phyloP scores from a whole-genome alignment of 176 grass and related monocot species.

The Musa schizocarpa region DNA sequence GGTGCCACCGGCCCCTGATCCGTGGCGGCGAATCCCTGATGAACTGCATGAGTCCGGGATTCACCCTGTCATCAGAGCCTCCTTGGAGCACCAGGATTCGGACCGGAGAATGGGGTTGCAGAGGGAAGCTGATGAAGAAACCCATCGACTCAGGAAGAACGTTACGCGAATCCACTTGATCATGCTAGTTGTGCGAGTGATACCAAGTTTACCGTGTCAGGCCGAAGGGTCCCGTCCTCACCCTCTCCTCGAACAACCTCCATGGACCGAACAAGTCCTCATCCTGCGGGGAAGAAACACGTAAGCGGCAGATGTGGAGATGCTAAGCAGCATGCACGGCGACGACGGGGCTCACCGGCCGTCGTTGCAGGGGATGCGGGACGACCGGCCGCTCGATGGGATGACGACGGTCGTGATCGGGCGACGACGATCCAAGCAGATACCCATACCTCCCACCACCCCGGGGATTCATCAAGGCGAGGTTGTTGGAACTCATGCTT shows the following conservation, averaged over 20 bases:
- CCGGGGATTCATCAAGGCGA: not conserved
- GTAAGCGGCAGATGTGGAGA: not conserved
- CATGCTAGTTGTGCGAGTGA: no score
- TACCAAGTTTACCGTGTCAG: slow-evolving; percentile 20
- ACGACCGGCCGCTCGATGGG: no score
- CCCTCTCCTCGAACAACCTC: slow-evolving; percentile 39
- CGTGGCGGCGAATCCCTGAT: slow-evolving; percentile 33
- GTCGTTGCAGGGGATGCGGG: not conserved
- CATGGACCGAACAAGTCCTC: slow-evolving; percentile 27
- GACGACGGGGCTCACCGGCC: not conserved
- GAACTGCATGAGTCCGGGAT: slow-evolving; percentile 26
- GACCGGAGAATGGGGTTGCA: slow-evolving; percentile 24
- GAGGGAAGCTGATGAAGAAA: slow-evolving; percentile 28
- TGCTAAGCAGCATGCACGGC: not conserved
- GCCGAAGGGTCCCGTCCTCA: slow-evolving; percentile 37
- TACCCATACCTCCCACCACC: not conserved
- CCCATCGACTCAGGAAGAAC: not conserved
- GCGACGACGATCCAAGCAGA: not conserved
- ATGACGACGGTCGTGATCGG: not conserved
- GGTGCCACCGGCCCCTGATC: slow-evolving; percentile 34
- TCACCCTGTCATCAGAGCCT: slow-evolving; percentile 2
- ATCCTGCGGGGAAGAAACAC: slow-evolving; percentile 1
- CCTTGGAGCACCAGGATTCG: slow-evolving; percentile 23
- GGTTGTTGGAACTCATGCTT: not conserved
- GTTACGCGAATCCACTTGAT: not conserved